phyloP scores from a whole-genome alignment of 768 basidiomycete genomes.

The Agaricus blazei region DNA sequence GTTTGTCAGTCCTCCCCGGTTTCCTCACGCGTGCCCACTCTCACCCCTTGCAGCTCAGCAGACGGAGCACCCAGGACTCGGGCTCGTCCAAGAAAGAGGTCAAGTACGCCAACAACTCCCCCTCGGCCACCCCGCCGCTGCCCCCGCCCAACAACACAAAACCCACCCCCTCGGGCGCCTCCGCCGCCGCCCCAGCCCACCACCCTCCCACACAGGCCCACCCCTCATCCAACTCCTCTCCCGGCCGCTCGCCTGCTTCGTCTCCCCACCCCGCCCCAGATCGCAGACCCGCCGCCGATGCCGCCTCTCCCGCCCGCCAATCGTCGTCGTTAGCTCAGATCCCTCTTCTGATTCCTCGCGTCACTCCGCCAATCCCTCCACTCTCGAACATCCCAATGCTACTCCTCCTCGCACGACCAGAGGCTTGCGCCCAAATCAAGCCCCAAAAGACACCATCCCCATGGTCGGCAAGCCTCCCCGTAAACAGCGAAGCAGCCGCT shows the following conservation, averaged over 20 bases:
- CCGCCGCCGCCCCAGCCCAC: conserved; percentile 10
- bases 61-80: conserved; percentile 64
- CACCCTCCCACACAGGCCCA: conserved; percentile 24
- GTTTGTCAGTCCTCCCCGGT: conserved; percentile 43
- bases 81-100: conserved; percentile 67
- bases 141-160: conserved; percentile 64
- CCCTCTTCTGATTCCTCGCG: conserved; percentile 42
- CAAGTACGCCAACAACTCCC: conserved; percentile 31
- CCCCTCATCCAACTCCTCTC: conserved; percentile 32
- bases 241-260: conserved; percentile 35
- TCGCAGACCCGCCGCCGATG: conserved; percentile 50
- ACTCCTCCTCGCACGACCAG: conserved; percentile 65
- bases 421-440: conserved; percentile 69
- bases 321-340: conserved; percentile 84
- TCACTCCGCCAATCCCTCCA: conserved; percentile 38
- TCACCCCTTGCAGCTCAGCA: conserved; percentile 44
- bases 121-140: conserved; percentile 41
- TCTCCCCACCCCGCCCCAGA: conserved; percentile 41
- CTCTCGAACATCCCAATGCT: conserved; percentile 42
- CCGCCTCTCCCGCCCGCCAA: conserved; percentile 63
- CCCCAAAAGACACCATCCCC: conserved; percentile 95
- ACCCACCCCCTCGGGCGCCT: conserved; percentile 45
- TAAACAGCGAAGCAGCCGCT: conserved; percentile 96
- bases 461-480: conserved; percentile 94
- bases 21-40: conserved; percentile 15